Evolutionary conservation across 768 basidiomycete species (phyloP).

Genomic region (Sporobolomyces roseus): DNA sequence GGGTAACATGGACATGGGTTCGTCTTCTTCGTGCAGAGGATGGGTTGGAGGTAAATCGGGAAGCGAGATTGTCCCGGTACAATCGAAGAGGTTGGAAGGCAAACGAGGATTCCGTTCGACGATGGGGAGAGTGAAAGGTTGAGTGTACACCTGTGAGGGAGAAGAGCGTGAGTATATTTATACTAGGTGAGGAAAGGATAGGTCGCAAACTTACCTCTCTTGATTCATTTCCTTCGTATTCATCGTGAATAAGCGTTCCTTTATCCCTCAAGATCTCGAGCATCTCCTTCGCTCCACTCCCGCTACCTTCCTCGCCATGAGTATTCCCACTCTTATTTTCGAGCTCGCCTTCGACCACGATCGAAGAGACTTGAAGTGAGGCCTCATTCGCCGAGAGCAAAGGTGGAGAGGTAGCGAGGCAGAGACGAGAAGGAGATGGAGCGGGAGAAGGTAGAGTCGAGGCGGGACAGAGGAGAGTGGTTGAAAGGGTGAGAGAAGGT

Average conservation of each 20-base stretch:
- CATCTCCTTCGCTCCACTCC: background rate
- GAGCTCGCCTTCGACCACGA: constrained; percentile 7
- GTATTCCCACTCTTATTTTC: background rate
- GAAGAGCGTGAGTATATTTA: background rate
- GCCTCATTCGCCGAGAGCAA: constrained; percentile 4
- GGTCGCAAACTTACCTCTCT: too few species aligned
- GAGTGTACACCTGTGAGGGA: background rate
- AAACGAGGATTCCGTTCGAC: constrained; percentile 10
- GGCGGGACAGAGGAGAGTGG: background rate
- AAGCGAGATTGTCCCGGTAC: constrained; percentile 1
- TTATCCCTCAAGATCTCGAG: constrained; percentile 9
- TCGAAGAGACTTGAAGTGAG: background rate
- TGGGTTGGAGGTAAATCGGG: constrained; percentile 8
- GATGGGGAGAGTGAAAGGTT: constrained; percentile 7
- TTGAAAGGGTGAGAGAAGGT: constrained; percentile 3
- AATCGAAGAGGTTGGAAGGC: constrained; percentile 2
- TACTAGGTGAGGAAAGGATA: background rate
- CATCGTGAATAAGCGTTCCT: background rate
- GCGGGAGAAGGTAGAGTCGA: constrained; percentile 1
- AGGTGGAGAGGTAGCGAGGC: background rate
- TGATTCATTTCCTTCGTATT: background rate
- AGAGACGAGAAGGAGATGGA: constrained; percentile 1
- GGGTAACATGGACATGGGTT: constrained; percentile 5
- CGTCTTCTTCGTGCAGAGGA: background rate
- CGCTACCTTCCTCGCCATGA: background rate